Evolutionary conservation across 2,329 filamentous ascomycete species (phyloP), one percentile per base, ranked within the genome.

Genomic region (Shiraia bambusicola): DNA sequence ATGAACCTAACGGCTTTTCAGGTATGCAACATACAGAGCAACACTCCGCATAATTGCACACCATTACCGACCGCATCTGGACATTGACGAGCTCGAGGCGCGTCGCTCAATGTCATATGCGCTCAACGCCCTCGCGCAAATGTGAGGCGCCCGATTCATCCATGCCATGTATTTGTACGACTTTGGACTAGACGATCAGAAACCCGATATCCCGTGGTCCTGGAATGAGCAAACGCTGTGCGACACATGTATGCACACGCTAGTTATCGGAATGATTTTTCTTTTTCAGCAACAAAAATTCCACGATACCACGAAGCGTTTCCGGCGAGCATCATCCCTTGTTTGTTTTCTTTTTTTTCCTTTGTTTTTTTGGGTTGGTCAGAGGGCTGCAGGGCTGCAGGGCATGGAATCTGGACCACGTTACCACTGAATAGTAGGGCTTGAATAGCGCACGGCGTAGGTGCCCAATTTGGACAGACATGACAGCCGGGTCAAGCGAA

Each of bases 21-120:
- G 73, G 47, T 77, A 77, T 51, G 59, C 67, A 4, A 56, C 68
- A 28, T 76, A 76, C 52, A 65, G 73, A 40, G 60, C 72, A 0
- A 56, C 69, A 9, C 54, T 73, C 11, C 61, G 64, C 5, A 65
- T 77, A 16, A 70, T 75, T 12, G 58, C 68, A 37, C 67, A 71
- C 35, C 69, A 73, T 46, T 75, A 74, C 54, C 65, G 74, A 14
- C 69, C 72, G 14, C 62, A 65, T 16, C 55, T 65, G 14, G 65
- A 61, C 25, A 62, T 59, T 12, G 62, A 71, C 36, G 74, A 76
- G 47, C 49, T 73, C 14, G 67, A 68, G 32, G 71, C 72, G 1
- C 66, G 74, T 16, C 67, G 69, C 30, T 62, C 63, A 14, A 51
- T 76, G 35, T 71, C 65, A 5, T 55, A 54, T 22, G 67, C 69